Percentiles rank a stretch among this genome's conserved stretches.
Evolutionary conservation across 352 stramenopile genomes (phyloP).

Genomic region (Blastocystis sp.): DNA sequence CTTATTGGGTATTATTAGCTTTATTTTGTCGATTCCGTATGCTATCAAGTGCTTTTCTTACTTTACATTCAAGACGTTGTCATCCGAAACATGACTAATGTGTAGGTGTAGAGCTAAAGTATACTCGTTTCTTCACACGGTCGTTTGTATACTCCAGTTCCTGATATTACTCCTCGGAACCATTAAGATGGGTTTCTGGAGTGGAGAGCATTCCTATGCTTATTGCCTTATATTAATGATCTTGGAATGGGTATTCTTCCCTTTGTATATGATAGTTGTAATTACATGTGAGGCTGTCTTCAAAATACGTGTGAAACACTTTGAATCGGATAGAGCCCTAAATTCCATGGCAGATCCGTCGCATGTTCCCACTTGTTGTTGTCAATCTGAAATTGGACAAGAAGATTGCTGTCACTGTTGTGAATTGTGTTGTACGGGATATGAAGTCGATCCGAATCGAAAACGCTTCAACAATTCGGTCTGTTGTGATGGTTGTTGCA

Average conservation of each 20-base stretch:
- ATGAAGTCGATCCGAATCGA: not conserved
- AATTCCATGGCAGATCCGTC: not conserved
- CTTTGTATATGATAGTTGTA: not conserved
- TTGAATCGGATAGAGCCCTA: not conserved
- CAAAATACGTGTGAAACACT: not conserved
- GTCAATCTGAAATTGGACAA: not conserved
- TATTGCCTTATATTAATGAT: not conserved
- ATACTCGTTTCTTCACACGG: not conserved
- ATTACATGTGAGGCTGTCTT: not conserved
- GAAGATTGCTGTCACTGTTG: not conserved
- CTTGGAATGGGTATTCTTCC: not conserved
- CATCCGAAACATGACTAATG: not conserved
- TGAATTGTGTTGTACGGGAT: not conserved
- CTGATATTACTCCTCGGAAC: not conserved
- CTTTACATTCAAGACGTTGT: not conserved
- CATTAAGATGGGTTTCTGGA: not conserved
- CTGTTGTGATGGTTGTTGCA: slow-evolving; percentile 11
- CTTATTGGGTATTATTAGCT: not conserved
- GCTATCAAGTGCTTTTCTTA: not conserved
- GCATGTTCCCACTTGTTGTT: not conserved
- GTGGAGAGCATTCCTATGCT: not conserved
- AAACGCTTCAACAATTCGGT: not conserved
- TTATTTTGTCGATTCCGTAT: not conserved
- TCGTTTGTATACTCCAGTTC: not conserved
- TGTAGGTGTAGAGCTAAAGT: not conserved